Evolutionary conservation across 768 basidiomycete species (phyloP), one percentile per base, ranked within the genome.

Genomic region (Calocera viscosa): DNA sequence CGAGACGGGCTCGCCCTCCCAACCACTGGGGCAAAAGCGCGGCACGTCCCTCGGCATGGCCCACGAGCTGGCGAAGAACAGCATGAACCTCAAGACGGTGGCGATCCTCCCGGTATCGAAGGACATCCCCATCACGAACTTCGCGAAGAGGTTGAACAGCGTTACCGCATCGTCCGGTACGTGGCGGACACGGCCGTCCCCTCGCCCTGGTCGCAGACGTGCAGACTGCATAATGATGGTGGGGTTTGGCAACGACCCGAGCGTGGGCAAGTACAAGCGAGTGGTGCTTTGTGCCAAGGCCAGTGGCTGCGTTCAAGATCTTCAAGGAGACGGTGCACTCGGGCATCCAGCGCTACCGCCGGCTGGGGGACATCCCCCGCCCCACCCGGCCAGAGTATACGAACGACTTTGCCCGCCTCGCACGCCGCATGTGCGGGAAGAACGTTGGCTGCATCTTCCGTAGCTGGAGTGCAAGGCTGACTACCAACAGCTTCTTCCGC

Each of bases 131-230:
- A 83, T 97, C 33, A 88, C 91, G 38, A 85, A 86, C 0, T 98
- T 98, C 73, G 89, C 94, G 10, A 85, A 87, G 63, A 95, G 93
- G 75, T 81, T 99, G 30, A 97, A 75, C 91, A 97, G 77, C 84
- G 90, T 72, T 96, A 89, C 73, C 83, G 92, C 32, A 96, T 86
- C 1, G 94, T 98, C 0, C 82, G 98, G 19, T 98, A 98, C 73
- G 92, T 99, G 33, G 95, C 91, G 7, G 94, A 99, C 76, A 93
- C 95, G 0, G 87, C 94, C 0, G 93, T 95, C 38, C 90, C 85
- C 67, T 94, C 91, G 67, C 89, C 92, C n/a, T 99, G 96, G 96
- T 97, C 95, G 33, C 90, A 97, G 76, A 98, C 94, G 0, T 98
- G 94, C 94, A 17, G 94, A 97, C 77, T 94, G 85, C 73, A 90